Evolutionary conservation across 345 rosid species (phyloP).

Genomic region (Zanthoxylum bungeanum): DNA sequence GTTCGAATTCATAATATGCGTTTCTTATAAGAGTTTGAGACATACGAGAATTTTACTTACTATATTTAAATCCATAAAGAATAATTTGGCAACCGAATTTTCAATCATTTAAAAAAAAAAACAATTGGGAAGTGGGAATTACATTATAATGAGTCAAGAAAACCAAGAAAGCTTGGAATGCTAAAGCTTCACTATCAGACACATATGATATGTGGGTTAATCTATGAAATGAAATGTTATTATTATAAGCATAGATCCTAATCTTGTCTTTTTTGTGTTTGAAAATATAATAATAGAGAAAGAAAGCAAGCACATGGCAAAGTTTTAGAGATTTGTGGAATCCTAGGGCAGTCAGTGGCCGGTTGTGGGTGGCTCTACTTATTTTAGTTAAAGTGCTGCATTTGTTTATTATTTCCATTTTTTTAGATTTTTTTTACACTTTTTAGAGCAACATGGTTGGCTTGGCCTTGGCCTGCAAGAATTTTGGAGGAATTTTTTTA

Average conservation of each 20-base stretch:
- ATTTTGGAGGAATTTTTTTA: not conserved
- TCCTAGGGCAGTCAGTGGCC: not conserved
- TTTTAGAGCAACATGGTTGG: not conserved
- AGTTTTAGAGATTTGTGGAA: not conserved
- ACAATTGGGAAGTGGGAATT: not conserved
- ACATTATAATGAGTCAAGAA: slow-evolving; percentile 6
- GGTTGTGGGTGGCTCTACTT: not conserved
- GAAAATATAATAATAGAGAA: not conserved
- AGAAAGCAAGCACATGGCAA: slow-evolving; percentile 7
- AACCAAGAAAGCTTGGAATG: not conserved
- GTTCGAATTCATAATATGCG: too few relatives aligned
- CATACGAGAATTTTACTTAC: too few relatives aligned
- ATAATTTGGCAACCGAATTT: too few relatives aligned
- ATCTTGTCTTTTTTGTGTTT: not conserved
- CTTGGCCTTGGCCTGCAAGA: not conserved
- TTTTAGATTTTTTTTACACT: not conserved
- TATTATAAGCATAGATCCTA: not conserved
- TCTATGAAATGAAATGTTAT: not conserved
- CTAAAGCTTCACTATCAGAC: not conserved
- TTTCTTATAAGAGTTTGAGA: too few relatives aligned
- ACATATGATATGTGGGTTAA: slow-evolving; percentile 11
- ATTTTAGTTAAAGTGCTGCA: not conserved
- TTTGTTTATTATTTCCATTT: not conserved
- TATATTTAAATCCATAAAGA: too few relatives aligned
- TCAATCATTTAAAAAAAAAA: too few relatives aligned